Evolutionary conservation across 176 grass and related monocot species (phyloP).

Genomic region (Urochloa ruziziensis): DNA sequence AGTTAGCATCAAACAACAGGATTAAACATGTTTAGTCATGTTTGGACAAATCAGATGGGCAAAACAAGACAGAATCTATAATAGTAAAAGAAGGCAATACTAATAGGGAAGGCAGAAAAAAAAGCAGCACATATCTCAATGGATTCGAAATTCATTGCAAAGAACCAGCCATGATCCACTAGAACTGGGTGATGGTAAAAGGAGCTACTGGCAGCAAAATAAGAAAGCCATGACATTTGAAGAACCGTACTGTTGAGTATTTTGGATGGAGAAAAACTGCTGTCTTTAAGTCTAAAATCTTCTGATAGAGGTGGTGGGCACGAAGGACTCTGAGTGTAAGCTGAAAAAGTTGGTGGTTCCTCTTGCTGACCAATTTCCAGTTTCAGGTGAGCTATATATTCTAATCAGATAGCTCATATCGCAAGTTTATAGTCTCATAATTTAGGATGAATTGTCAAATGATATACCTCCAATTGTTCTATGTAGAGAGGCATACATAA

Average conservation of each 20-base stretch:
- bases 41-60: conserved; percentile 11
- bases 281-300: conserved; percentile 4
- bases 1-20: conserved; percentile 24
- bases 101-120: not conserved
- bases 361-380: not conserved
- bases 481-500: not conserved
- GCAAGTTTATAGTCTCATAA: not conserved
- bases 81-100: conserved; percentile 7
- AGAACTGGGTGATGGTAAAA: not conserved
- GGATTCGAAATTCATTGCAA: conserved; percentile 22
- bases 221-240: not conserved
- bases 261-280: not conserved
- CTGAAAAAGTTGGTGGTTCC: not conserved
- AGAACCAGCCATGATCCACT: not conserved
- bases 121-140: conserved; percentile 21
- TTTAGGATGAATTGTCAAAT: conserved; percentile 13
- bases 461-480: not conserved
- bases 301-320: not conserved
- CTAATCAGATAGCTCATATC: not conserved
- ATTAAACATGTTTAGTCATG: conserved; percentile 17
- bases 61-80: conserved; percentile 18
- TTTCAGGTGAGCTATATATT: not conserved
- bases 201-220: not conserved
- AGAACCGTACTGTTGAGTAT: conserved; percentile 2
- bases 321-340: not conserved